Evolutionary conservation across 345 rosid species (phyloP).

Genomic region (Orychophragmus violaceus): DNA sequence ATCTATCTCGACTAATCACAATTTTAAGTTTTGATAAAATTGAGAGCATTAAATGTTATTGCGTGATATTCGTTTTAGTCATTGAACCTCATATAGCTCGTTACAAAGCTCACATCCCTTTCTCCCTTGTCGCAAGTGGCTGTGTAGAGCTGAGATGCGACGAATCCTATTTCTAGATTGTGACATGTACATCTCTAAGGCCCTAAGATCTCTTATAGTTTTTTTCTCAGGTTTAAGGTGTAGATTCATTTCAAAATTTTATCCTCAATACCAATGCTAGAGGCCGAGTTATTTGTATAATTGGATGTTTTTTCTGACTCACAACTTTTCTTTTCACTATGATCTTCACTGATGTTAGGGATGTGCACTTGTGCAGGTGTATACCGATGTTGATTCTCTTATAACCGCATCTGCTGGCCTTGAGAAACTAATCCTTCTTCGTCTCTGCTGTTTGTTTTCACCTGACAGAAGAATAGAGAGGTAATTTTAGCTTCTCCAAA

Average conservation of each 20-base stretch:
- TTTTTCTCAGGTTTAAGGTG: not conserved
- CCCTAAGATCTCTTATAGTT: too few species aligned
- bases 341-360: too few species aligned
- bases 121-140: not conserved
- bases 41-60: not conserved
- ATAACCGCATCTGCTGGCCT: too few species aligned
- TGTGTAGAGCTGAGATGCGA: not conserved
- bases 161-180: not conserved
- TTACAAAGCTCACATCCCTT: not conserved
- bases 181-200: not conserved
- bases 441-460: too few species aligned
- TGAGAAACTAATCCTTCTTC: too few species aligned
- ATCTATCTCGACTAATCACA: not conserved
- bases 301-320: not conserved
- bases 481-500: too few species aligned
- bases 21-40: not conserved
- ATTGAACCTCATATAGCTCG: not conserved
- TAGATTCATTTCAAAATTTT: not conserved
- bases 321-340: too few species aligned
- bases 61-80: not conserved
- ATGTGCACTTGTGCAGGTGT: too few species aligned
- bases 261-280: not conserved
- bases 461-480: too few species aligned
- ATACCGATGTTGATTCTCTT: too few species aligned
- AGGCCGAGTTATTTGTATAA: not conserved